Evolutionary conservation across 768 basidiomycete genomes (phyloP), one percentile per base, ranked within the genome.

Genomic region (Kwoniella shandongensis): DNA sequence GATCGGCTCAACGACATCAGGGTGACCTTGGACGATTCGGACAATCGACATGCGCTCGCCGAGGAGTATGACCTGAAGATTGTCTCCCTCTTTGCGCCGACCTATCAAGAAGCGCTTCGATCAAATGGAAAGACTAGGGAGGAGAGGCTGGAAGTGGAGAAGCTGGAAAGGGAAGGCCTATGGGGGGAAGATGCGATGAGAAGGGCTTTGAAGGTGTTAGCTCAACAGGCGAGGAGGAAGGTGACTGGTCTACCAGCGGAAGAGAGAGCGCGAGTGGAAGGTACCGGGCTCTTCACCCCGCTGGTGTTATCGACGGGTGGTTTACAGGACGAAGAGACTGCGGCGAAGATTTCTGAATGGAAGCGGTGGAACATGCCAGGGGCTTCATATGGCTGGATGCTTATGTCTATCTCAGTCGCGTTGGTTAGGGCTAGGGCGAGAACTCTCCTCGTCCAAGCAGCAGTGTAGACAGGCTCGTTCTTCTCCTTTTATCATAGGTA

Each of bases 301-400:
- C 13, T 54, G 23, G 42, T 54, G 6, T 23, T 54, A 2, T 54
- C 52, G 3, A 44, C 52, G 0, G 52, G 52, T 13, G 52, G 52
- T 1, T 44, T 27, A n/a, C 11, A 23, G 22, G 52, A 44, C 13
- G 30, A 44, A 18, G 42, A 54, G 10, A 54, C 42, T 20, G n/a
- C 1, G 41, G 44, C 5, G 2, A 54, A 54, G 52, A 1, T 54
- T 1, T 10, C 4, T 11, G 27, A 44, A 22, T 54, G 52, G 52
- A 54, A n/a, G 41, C 6, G 17, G 7, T 54, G 52, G 52, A 38
- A 38, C 8, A 38, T 54, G 41, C 52, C 41, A 17, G 42, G 29
- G 7, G 18, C 23, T 2, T 18, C 52, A 4, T 38, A 32, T 22
- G n/a, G 15, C 1, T 29, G 41, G 30, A 54, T 54, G 52, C 18